These are phyloP conservation scores for Acrocalymma vagum DNA, from an alignment of 2,329 filamentous ascomycete species.

Conservation along the genomic window DNA sequence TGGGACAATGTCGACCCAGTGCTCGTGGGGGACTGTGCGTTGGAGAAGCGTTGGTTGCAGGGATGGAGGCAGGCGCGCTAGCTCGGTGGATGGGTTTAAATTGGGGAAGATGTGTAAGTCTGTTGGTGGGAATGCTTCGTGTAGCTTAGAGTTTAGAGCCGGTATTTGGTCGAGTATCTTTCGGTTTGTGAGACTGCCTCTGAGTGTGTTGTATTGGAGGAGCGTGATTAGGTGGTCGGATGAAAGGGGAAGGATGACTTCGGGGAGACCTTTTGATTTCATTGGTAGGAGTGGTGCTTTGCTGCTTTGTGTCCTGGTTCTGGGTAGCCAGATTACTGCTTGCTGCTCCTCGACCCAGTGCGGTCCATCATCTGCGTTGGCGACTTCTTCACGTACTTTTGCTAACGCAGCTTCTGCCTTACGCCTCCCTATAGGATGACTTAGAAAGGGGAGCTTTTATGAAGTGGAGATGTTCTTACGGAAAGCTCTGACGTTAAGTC, in stretches of 20 bases:
- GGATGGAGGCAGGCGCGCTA: conserved; percentile 3
- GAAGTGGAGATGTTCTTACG: conserved; percentile 13
- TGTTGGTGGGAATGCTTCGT: not conserved
- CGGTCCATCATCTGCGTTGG: not conserved
- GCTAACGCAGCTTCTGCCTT: conserved; percentile 6
- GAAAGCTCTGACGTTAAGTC: conserved; percentile 13
- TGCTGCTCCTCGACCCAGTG: not conserved
- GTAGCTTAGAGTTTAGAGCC: not conserved
- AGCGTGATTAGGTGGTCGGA: conserved; percentile 46
- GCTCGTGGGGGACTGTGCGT: conserved; percentile 60
- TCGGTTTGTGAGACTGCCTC: conserved; percentile 43
- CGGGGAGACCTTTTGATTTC: not conserved
- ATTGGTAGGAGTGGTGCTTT: conserved; percentile 5
- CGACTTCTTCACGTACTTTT: conserved; percentile 3
- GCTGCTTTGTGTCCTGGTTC: conserved; percentile 3
- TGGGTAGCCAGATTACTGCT: not conserved
- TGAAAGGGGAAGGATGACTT: conserved; percentile 11
- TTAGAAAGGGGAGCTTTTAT: conserved; percentile 1
- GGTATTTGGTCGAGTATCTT: conserved; percentile 16
- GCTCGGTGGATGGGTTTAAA: conserved; percentile 2
- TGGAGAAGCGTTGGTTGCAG: conserved; percentile 62
- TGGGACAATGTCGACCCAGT: conserved; percentile 64
- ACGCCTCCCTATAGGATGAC: conserved; percentile 9
- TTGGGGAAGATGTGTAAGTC: conserved; percentile 7
- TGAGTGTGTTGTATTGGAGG: conserved; percentile 49